Base-by-base conservation (phyloP, 805 yeast genomes). In the Saccharomycopsis babjevae region DNA sequence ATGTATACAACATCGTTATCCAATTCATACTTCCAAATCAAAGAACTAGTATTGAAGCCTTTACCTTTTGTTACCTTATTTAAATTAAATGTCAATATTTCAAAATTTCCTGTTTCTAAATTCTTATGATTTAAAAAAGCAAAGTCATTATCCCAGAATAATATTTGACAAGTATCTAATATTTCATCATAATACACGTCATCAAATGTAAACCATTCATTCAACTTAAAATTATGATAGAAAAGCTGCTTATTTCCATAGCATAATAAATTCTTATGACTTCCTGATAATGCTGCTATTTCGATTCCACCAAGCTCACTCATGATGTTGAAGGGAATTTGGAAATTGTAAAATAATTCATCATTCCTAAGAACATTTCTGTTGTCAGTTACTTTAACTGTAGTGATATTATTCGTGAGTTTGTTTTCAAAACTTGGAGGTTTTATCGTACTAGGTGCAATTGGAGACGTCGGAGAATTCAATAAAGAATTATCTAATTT, bases 1-100 rank as follows among this genome's bases (percentile, higher is more conserved):
- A 69, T 22, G 20, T 62, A 50, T 5, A 59, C 46, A 5, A 69
- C 62, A 6, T 65, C 61, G 36, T 60, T 56, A 22, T 63, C 62
- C 36, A 71, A 65, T 58, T 69, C 73, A 59, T 71, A 71, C 59
- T 67, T 68, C 66, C 71, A 71, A 7, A 69, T 70, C 8, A 71
- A 60, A 18, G 28, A 25, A 20, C 38, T n/a, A 30, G 52, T 42
- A 22, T 36, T 40, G 30, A 34, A 30, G 18, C 54, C 42, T 22
- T 52, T 39, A 1, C 22, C 42, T 15, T 32, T 42, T n/a, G 18
- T 34, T 8, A 59, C 55, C 22, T 62, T 62, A 39, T 46, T 39
- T 18, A 62, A 38, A 38, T 64, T 64, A 25, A 64, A 36, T 63
- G 62, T 64, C 16, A 62, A 50, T 25, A 64, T 36, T 39, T 64